These are phyloP conservation scores for Hygrophorus russula DNA, from an alignment of 768 basidiomycete genomes.

Conservation along the genomic window DNA sequence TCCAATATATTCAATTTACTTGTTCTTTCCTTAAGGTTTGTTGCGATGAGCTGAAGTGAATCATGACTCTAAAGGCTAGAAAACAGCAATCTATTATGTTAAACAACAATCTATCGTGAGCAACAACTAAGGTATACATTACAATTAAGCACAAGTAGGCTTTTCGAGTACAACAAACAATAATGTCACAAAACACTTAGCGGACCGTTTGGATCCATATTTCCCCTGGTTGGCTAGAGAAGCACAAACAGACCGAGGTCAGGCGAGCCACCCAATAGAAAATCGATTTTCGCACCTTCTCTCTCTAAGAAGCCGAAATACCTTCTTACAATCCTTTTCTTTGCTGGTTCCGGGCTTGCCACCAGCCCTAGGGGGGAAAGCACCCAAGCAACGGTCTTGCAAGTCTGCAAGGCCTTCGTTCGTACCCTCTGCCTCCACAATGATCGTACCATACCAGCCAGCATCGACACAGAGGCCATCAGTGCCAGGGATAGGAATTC, in stretches of 20 bases:
- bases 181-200: slow-evolving; percentile 30
- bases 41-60: too few species aligned
- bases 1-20: background rate
- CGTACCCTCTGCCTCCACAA: slow-evolving; percentile 81
- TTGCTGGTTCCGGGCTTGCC: slow-evolving; percentile 23
- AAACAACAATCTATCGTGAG: too few species aligned
- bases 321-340: slow-evolving; percentile 34
- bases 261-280: slow-evolving; percentile 6
- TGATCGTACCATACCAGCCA: slow-evolving; percentile 75
- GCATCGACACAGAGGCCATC: slow-evolving; percentile 53
- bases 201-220: slow-evolving; percentile 61
- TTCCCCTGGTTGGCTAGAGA: slow-evolving; percentile 65
- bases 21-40: too few species aligned
- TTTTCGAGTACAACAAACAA: background rate
- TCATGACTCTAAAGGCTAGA: too few species aligned
- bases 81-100: too few species aligned
- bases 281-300: slow-evolving; percentile 42
- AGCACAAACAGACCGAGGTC: slow-evolving; percentile 6
- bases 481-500: slow-evolving; percentile 44
- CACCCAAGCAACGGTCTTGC: slow-evolving; percentile 56
- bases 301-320: slow-evolving; percentile 68
- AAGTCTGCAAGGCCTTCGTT: slow-evolving; percentile 76
- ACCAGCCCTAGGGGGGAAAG: slow-evolving; percentile 49
- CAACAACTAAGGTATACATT: too few species aligned
- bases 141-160: background rate